Evolutionary conservation across 306 rosid genomes (phyloP).

Genomic region (Gynostemma pentaphyllum): DNA sequence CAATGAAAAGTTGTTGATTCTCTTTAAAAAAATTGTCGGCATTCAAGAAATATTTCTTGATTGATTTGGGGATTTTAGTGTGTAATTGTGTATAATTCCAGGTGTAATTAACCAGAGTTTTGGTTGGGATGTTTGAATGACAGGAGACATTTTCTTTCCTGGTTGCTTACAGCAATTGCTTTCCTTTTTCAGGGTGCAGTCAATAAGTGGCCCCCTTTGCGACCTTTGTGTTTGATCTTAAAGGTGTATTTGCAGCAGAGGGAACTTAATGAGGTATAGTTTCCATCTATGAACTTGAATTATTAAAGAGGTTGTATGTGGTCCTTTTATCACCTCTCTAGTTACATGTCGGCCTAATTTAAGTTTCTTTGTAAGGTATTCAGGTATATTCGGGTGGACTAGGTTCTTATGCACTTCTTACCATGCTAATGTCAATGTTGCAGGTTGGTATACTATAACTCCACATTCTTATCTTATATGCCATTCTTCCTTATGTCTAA

Average conservation of each 20-base stretch:
- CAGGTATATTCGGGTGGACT: slow-evolving; percentile 97
- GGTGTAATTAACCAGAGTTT: not conserved
- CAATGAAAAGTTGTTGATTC: no score
- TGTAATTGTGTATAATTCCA: no score
- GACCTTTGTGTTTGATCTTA: slow-evolving; percentile 81
- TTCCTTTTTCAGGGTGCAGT: slow-evolving; percentile 56
- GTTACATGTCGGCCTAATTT: slow-evolving; percentile 19
- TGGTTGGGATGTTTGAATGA: not conserved
- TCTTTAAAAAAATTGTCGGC: not conserved
- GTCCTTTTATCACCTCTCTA: slow-evolving; percentile 1
- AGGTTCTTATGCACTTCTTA: slow-evolving; percentile 89
- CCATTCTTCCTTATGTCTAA: not conserved
- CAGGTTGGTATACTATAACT: slow-evolving; percentile 44
- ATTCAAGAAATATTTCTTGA: not conserved
- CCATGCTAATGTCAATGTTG: slow-evolving; percentile 88
- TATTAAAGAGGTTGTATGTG: slow-evolving; percentile 3
- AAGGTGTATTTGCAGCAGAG: slow-evolving; percentile 92
- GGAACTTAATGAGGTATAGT: slow-evolving; percentile 80
- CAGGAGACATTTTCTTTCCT: not conserved
- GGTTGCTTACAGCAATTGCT: not conserved
- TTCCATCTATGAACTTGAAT: not conserved
- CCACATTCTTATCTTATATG: not conserved
- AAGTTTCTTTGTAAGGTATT: slow-evolving; percentile 25
- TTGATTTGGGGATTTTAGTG: slow-evolving; percentile 1
- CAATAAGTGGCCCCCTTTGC: slow-evolving; percentile 62